A percentile compares a stretch with the other conserved stretches of the same genome.
Evolutionary conservation across 768 basidiomycete species (phyloP).

Genomic region (Stropharia rugosoannulata): DNA sequence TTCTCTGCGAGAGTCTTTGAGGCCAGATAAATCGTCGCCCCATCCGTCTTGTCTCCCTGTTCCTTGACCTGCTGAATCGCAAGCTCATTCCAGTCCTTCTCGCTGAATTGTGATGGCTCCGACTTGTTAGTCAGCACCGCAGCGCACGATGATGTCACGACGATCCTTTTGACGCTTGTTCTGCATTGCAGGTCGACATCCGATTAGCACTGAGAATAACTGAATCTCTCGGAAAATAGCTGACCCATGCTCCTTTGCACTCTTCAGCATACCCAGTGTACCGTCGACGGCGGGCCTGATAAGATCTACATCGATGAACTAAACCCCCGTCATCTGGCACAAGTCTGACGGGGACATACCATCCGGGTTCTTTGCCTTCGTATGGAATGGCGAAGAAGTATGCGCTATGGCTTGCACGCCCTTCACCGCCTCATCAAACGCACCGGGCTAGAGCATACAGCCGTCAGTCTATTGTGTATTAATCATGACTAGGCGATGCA

Average conservation of each 20-base stretch:
- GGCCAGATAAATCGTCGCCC: conserved; percentile 50
- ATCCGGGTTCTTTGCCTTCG: conserved; percentile 43
- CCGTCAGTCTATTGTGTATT: background rate
- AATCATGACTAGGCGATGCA: conserved; percentile 1
- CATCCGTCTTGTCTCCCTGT: conserved; percentile 41
- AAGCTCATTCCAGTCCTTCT: conserved; percentile 61
- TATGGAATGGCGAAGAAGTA: conserved; percentile 62
- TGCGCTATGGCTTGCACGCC: conserved; percentile 74
- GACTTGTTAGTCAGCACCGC: conserved; percentile 33
- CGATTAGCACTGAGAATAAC: background rate
- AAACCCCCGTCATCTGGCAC: background rate
- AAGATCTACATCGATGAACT: conserved; percentile 32
- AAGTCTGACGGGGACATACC: conserved; percentile 15
- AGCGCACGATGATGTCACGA: conserved; percentile 65
- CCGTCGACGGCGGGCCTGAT: conserved; percentile 67
- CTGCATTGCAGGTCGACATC: conserved; percentile 17
- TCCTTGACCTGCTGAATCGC: conserved; percentile 44
- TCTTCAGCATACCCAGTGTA: conserved; percentile 61
- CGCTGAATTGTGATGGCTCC: conserved; percentile 32
- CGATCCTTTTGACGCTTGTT: conserved; percentile 59
- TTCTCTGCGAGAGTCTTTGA: conserved; percentile 68
- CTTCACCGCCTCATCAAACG: conserved; percentile 70
- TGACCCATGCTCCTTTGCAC: conserved; percentile 53
- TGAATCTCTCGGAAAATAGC: conserved; percentile 7
- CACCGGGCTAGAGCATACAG: background rate